Evolutionary conservation across 2,329 filamentous ascomycete species (phyloP), one percentile per base, ranked within the genome.

Genomic region (Tolypocladium tundrense): DNA sequence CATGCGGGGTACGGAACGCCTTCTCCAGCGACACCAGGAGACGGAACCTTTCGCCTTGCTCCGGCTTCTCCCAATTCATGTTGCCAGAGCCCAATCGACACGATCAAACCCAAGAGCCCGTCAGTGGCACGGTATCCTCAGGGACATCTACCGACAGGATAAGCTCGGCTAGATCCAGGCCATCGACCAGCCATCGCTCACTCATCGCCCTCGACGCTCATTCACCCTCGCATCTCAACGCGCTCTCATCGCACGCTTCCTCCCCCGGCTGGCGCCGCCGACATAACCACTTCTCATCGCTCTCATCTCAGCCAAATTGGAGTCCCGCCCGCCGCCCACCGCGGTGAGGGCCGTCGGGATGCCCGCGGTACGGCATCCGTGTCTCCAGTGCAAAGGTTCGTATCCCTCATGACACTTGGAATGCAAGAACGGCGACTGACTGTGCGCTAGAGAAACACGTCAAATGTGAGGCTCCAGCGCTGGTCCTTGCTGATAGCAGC

Each of bases 361-460:
- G 70, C 69, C 69, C 59, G 62, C 66, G 54, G 66, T 68, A 41
- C 70, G 70, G 60, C 66, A 66, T 56, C 70, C 70, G 54, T 72
- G 70, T 58, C 59, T 68, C 41, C 70, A 72, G 50, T 72, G 70
- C 66, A 72, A 71, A 72, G 70, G 70, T 71, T 6, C 16, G 37
- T 59, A 1, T 4, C 4, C 0, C 31, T 0, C 31, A 10, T n/a
- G 2, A 2, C 9, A 5, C 8, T 21, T 27, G 11, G 16, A 6
- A 6, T 14, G 5, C 9, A 8, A 10, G 14, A 13, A 51, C 9
- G 6, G 14, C 4, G 7, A 40, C 62, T 67, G 58, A 67, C 58
- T 21, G 35, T 0, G 1, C 2, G 9, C 8, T 48, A 72, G 70
- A 72, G 48, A 72, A 71, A 55, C 69, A 72, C 60, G 68, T 72